Conservation (phyloP, 148 eudicot genomes). For the Fallopia convolvulus region DNA sequence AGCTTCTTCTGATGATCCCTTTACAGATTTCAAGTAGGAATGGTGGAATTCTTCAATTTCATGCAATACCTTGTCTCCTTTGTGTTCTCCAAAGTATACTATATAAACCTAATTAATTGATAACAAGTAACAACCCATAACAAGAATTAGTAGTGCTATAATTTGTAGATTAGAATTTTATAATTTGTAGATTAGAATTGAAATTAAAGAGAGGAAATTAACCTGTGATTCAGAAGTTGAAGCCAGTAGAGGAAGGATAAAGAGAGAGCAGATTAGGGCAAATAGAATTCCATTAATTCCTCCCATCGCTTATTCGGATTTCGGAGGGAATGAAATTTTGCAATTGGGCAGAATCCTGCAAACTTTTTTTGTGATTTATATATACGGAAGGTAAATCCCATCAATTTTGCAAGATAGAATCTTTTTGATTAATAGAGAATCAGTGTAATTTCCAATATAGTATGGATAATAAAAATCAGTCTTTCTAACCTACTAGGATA, state of each 20-base stretch:
- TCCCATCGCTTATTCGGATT: not conserved
- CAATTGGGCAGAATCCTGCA: not conserved
- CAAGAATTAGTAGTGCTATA: not conserved
- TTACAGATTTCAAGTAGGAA: constrained; percentile 55
- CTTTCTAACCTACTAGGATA: no score
- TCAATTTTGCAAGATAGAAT: not conserved
- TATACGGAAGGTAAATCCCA: not conserved
- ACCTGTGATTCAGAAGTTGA: constrained; percentile 26
- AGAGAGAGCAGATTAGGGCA: constrained; percentile 6
- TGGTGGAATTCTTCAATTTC: constrained; percentile 66
- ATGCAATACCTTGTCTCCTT: constrained; percentile 43
- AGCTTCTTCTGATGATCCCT: constrained; percentile 68
- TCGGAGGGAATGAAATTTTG: not conserved
- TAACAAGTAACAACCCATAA: not conserved
- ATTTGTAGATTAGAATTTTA: not conserved
- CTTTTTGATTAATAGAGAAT: no score
- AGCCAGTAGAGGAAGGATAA: constrained; percentile 17
- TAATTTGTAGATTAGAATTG: not conserved
- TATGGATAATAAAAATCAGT: no score
- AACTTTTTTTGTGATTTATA: not conserved
- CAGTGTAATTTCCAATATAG: no score
- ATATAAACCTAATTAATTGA: constrained; percentile 43
- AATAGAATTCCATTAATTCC: not conserved
- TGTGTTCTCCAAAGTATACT: constrained; percentile 72
- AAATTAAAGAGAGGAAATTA: not conserved